phyloP scores from a whole-genome alignment of 2,329 filamentous ascomycete genomes.

The Didymellaceae sp. region DNA sequence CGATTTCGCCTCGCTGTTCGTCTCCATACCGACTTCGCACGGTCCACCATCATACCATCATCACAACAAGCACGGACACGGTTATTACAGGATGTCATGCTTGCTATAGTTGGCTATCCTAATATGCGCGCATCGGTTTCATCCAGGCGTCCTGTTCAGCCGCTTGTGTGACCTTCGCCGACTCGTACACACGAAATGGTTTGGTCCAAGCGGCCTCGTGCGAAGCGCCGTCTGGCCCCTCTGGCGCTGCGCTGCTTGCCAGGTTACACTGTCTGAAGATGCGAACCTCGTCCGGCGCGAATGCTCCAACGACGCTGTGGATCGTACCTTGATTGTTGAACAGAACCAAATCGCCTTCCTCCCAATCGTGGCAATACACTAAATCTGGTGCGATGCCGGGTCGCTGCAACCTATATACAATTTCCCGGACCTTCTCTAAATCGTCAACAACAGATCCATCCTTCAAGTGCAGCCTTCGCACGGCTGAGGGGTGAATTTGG shows the following conservation, averaged over 20 bases:
- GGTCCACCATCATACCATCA: constrained; percentile 6
- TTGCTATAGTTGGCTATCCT: constrained; percentile 10
- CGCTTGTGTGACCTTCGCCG: constrained; percentile 5
- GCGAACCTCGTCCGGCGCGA: constrained; percentile 74
- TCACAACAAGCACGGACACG: constrained; percentile 10
- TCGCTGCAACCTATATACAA: constrained; percentile 74
- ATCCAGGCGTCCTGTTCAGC: constrained; percentile 16
- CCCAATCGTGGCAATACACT: constrained; percentile 79
- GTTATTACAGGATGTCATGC: constrained; percentile 4
- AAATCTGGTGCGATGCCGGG: constrained; percentile 72
- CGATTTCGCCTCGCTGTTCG: constrained; percentile 14
- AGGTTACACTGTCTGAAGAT: constrained; percentile 82
- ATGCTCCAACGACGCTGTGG: constrained; percentile 78
- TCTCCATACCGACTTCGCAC: constrained; percentile 7
- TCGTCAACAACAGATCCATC: constrained; percentile 75
- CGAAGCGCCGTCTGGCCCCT: constrained; percentile 46
- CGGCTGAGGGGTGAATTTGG: constrained; percentile 75
- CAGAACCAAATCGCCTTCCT: constrained; percentile 76
- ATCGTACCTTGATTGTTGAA: constrained; percentile 80
- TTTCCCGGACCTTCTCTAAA: constrained; percentile 68
- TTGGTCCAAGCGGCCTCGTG: constrained; percentile 12
- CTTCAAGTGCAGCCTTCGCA: constrained; percentile 70
- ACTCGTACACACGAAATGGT: constrained; percentile 16
- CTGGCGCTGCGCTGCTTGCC: constrained; percentile 66
- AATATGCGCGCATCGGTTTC: constrained; percentile 19